Evolutionary conservation across 2,329 filamentous ascomycete species (phyloP), one percentile per base, ranked within the genome.

Genomic region (Scopulariopsis brevicaulis): DNA sequence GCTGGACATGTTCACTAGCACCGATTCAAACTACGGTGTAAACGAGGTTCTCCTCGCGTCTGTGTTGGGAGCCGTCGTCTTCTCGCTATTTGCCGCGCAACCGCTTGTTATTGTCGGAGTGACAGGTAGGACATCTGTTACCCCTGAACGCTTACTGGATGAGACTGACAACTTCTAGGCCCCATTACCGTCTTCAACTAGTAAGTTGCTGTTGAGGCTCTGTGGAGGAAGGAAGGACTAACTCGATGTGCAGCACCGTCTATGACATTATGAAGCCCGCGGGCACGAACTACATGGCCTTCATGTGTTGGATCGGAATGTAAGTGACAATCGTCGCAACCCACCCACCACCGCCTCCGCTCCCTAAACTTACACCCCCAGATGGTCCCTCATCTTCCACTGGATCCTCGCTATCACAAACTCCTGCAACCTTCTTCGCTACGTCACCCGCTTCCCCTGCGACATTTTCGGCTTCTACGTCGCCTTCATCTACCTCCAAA

Each of bases 401-500:
- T 92, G 87, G 87, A 75, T 90, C 50, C 80, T 95, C 22, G 90
- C 90, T 54, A 76, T 90, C 58, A 89, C 88, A 12, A 96, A 96
- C 69, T 85, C 89, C 1, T 96, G 91, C 75, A 94, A 96, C 71
- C 87, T 81, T 65, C 77, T 96, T n/a, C 86, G 84, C 66, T 96
- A 92, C 70, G 90, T 96, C 24, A 96, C 91, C 1, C 82, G 90
- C 15, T 96, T 96, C 68, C 90, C 90, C 25, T 96, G 91, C 72
- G 91, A 96, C 70, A 94, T 93, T 65, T 96, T 96, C 64, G 91
- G 90, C 55, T 95, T 96, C 73, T 96, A 96, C 68, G 90, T 96
- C 54, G 90, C 90, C 59, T 91, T 89, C 67, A 93, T 96, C 70
- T 96, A 96, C 68, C 78, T 96, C 22, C 90, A 96, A 67, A 96